Evolutionary conservation across 2,329 filamentous ascomycete species (phyloP), one percentile per base, ranked within the genome.

Genomic region (Penicillium sp.): DNA sequence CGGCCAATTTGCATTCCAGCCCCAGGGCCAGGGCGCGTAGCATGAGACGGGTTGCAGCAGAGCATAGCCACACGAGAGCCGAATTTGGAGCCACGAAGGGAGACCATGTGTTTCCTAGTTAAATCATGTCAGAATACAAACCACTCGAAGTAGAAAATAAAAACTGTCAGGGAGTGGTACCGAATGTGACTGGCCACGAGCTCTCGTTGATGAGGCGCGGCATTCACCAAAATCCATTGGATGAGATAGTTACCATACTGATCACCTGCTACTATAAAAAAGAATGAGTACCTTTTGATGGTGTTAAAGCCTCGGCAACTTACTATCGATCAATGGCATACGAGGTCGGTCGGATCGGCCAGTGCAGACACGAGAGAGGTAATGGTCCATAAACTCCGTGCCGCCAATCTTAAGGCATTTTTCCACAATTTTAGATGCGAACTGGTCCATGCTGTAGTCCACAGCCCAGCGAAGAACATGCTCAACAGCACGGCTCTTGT

Each of bases 241-340:
- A 99, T 90, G 61, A 99, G 83, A 70, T 99, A 99, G 77, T 99
- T 99, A 66, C 94, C 94, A 70, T 97, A 99, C 74, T 99, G 95
- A 72, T 99, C 95, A 69, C 94, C 95, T 61, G 94, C 90, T 77
- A 97, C 82, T 84, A 56, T 84, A 56, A 25, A 47, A 31, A 37
- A 12, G 12, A 11, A 19, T 66, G 45, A 66, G 57, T 37, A 50
- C 46, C 10, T 35, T 7, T 10, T 36, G 5, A 31, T 35, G 2
- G 33, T 35, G 12, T 31, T 22, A 11, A 45, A 36, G 14, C n/a
- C 10, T 30, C 4, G 11, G 10, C 5, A 50, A 77, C 82, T 74
- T 75, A 85, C 83, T 97, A 71, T 99, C 93, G 72, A 99, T 97
- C 66, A 99, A 81, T 3, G 94, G 93, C 77, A 97, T 97, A 52